Conservation (phyloP, 2,329 filamentous ascomycete genomes). For the Arachnopeziza araneosa region DNA sequence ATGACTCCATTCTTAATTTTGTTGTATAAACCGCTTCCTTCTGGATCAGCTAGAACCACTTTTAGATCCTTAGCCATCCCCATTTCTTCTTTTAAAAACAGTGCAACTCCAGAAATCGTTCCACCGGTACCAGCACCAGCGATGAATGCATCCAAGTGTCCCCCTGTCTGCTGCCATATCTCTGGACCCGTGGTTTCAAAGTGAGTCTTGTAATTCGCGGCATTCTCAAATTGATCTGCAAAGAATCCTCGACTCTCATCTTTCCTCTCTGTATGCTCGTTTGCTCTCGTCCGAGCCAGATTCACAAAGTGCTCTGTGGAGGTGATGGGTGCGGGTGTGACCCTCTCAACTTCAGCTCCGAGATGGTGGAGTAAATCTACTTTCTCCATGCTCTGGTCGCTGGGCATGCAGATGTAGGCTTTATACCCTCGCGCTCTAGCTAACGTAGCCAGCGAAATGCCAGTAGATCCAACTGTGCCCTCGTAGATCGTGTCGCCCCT, state of each 20-base stretch:
- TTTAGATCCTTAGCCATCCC: conserved; percentile 39
- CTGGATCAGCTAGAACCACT: conserved; percentile 85
- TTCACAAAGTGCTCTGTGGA: conserved; percentile 93
- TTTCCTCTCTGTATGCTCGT: conserved; percentile 59
- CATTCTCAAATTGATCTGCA: conserved; percentile 91
- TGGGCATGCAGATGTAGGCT: conserved; percentile 95
- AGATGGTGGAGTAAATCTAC: conserved; percentile 82
- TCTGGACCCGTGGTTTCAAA: conserved; percentile 80
- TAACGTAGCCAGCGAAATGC: conserved; percentile 87
- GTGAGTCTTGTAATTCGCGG: conserved; percentile 85
- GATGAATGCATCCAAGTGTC: conserved; percentile 77
- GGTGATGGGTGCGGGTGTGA: conserved; percentile 88
- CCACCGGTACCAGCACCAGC: conserved; percentile 92
- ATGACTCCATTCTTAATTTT: conserved; percentile 90
- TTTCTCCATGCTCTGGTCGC: conserved; percentile 85
- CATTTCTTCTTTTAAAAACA: conserved; percentile 67
- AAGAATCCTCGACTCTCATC: conserved; percentile 79
- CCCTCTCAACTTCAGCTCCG: conserved; percentile 86
- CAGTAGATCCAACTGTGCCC: conserved; percentile 92
- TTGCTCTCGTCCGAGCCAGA: conserved; percentile 70
- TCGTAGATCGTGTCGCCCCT: conserved; percentile 95
- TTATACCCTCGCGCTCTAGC: conserved; percentile 84
- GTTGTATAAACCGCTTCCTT: conserved; percentile 90
- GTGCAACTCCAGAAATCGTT: conserved; percentile 81
- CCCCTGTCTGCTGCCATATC: conserved; percentile 73